Base-by-base conservation (phyloP, 1,139 yeast genomes). In the Taphrina wiesneri region DNA sequence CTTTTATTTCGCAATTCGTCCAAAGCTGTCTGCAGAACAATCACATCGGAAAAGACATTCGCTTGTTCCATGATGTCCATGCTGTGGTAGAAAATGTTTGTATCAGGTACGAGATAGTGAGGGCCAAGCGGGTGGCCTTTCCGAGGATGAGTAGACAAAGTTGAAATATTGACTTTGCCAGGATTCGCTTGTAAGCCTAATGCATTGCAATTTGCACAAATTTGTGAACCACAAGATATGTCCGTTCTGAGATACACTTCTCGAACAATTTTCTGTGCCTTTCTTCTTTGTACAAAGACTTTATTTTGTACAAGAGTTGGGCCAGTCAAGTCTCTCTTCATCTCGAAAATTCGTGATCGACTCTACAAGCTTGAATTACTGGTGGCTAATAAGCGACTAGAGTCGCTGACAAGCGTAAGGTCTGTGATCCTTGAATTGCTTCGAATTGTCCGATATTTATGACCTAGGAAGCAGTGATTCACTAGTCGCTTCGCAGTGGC, bases 211-310 rank as follows among this genome's bases (percentile, higher is more conserved):
- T 75, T 75, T 15, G 77, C 74, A 77, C 99, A 95, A 0, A 83
- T 80, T 71, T 80, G 81, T 1, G 97, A 90, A 60, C 87, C 85
- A 76, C 99, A 93, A 23, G 97, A 96, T 67, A 95, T 91, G 76
- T 95, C 99, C 65, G 85, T 85, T 75, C 99, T 83, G 67, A 95
- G 80, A 75, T 95, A 95, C 75, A 92, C 98, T 75, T 95, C 99
- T 71, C 98, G 83, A 25, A 91, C 97, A 46, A 95, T 83, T 43
- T 63, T 60, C 25, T 52, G 56, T 23, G 64, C 64, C 52, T 51
- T 60, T 19, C 57, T n/a, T 15, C 17, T 36, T 19, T 60, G 64
- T 13, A 60, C 57, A 36, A 60, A 60, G 28, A 60, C 43, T 23
- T 49, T 60, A 17, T 26, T 52, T 21, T 51, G 47, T 52, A 30